Base-by-base conservation (phyloP, 495 filamentous ascomycete genomes). In the Cladorrhinum samala region DNA sequence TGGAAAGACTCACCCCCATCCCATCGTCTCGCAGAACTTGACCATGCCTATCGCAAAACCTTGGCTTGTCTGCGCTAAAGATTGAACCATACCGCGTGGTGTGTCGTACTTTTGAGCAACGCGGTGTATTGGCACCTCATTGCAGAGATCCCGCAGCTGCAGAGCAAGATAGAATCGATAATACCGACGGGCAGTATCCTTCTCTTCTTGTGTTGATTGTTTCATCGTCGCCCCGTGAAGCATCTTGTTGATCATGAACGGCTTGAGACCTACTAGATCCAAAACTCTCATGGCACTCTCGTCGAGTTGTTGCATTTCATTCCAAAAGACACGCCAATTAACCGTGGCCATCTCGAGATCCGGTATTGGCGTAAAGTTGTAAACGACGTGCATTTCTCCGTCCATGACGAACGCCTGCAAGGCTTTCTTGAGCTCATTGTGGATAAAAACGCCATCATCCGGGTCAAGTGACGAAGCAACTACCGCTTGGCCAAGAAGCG, bases 371-470 rank as follows among this genome's bases (percentile, higher is more conserved):
- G 88, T 91, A 54, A 91, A 90, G 53, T 82, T 83, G 63, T 91
- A 93, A 45, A 91, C 78, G 36, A 90, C 76, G 60, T 93, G 88
- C 84, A 93, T 84, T 44, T 93, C 88, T 16, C 85, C 86, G 60
- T 90, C 86, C 79, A 93, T 82, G 16, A 90, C 88, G 53, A 93
- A 93, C 5, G 83, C 85, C 44, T 79, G 73, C 2, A 91, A 64
- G 1, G 88, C 86, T 53, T 77, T 74, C 52, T 74, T 74, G 49
- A 91, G 71, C 59, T 91, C 88, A 43, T 79, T 72, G 56, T 90
- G 73, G 7, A 91, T 73, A 59, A 89, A 91, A 0, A 89, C 65
- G 2, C 88, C 88, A 60, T 91, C 88, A 53, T 88, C 84, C 0
- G 87, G 88, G 6, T 84, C 77, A 30, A 93, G 75, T 0, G 82